These are phyloP conservation scores for Aspergillus sclerotialis DNA, from an alignment of 2,329 filamentous ascomycete genomes.

Conservation along the genomic window DNA sequence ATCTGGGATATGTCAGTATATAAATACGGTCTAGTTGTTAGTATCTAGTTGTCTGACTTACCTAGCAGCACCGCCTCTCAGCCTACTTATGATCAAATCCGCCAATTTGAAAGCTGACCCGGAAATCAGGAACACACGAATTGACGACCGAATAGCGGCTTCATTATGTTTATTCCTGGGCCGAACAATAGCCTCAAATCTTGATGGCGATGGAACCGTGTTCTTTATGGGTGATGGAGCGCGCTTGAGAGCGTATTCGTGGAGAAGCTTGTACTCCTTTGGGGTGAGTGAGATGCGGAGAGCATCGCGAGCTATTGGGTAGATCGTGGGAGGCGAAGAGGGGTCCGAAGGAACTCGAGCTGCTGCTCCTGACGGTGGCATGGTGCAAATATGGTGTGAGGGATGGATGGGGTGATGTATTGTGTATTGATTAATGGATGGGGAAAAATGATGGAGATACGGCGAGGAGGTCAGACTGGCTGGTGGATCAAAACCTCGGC, in stretches of 20 bases:
- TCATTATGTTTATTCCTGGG: conserved; percentile 61
- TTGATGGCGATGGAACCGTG: conserved; percentile 43
- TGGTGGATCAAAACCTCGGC: no score
- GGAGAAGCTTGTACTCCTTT: conserved; percentile 76
- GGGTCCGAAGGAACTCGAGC: conserved; percentile 1
- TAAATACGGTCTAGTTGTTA: no score
- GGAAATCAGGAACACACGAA: conserved; percentile 63
- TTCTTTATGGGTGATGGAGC: conserved; percentile 53
- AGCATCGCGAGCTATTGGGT: conserved; percentile 75
- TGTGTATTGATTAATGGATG: no score
- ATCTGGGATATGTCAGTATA: no score
- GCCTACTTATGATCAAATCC: conserved; percentile 40
- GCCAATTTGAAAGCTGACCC: conserved; percentile 58
- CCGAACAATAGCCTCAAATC: conserved; percentile 46
- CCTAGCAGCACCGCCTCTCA: conserved; percentile 16
- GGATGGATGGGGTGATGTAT: no score
- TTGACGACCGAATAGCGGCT: conserved; percentile 61
- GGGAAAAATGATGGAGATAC: no score
- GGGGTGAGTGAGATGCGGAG: conserved; percentile 78
- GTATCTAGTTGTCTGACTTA: no score
- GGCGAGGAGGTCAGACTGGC: no score
- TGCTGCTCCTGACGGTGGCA: conserved; percentile 17
- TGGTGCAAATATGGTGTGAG: conserved; percentile 10
- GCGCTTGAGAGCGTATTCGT: conserved; percentile 73
- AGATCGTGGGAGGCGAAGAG: conserved; percentile 31